Evolutionary conservation across 2,329 filamentous ascomycete species (phyloP).

Genomic region (Colletotrichum shisoi): DNA sequence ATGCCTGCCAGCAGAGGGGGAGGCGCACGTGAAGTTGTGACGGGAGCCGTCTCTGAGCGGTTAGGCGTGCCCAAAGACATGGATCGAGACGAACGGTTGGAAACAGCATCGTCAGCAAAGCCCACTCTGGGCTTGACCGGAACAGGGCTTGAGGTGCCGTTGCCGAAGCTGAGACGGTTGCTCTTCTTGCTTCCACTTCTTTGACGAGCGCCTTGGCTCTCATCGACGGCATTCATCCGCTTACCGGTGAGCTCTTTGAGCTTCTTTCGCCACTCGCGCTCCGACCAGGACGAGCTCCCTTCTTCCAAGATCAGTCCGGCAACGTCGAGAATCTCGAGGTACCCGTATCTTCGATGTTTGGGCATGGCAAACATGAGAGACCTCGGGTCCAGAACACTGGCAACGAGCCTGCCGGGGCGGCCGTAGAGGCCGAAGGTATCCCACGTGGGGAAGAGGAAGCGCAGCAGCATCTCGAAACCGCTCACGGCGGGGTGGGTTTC

Average conservation of each 20-base stretch:
- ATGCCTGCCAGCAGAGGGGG: constrained; percentile 48
- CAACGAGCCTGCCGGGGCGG: constrained; percentile 82
- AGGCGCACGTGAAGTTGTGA: constrained; percentile 49
- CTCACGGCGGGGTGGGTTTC: constrained; percentile 90
- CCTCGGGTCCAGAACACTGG: constrained; percentile 83
- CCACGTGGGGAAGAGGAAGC: constrained; percentile 91
- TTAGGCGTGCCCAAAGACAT: constrained; percentile 54
- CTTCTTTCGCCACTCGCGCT: constrained; percentile 87
- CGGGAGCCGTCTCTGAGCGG: constrained; percentile 61
- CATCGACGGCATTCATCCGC: constrained; percentile 71
- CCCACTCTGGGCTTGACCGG: constrained; percentile 58
- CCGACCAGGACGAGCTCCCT: constrained; percentile 79
- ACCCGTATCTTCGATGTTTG: constrained; percentile 84
- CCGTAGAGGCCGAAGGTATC: constrained; percentile 93
- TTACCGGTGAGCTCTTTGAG: constrained; percentile 87
- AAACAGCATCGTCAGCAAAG: constrained; percentile 63
- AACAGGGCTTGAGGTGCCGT: constrained; percentile 44
- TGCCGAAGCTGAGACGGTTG: constrained; percentile 64
- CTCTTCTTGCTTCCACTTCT: constrained; percentile 67
- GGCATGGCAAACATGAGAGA: constrained; percentile 99
- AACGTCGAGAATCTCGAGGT: constrained; percentile 88
- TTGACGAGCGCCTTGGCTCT: constrained; percentile 50
- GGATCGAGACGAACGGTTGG: constrained; percentile 62
- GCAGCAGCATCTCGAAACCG: constrained; percentile 94
- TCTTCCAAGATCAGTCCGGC: constrained; percentile 78